Conservation (phyloP, 1,284 basidiomycete species). For the Vanrija humicola region DNA sequence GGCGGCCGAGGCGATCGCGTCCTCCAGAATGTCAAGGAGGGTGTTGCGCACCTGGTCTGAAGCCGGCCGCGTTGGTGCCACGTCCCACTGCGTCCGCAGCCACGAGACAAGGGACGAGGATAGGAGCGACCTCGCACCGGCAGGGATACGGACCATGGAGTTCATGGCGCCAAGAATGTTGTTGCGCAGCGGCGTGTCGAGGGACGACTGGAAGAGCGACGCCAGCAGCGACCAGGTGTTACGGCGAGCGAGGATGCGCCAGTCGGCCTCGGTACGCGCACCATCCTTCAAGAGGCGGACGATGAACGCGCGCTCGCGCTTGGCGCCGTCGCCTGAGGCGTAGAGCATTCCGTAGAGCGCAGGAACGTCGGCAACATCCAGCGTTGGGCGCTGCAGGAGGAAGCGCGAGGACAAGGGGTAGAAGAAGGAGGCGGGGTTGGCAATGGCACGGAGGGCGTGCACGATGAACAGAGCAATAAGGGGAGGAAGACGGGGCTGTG, state of each 20-base stretch:
- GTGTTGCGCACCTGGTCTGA: constrained; percentile 14
- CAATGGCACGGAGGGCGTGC: constrained; percentile 71
- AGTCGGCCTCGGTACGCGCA: constrained; percentile 65
- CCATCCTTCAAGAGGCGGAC: constrained; percentile 77
- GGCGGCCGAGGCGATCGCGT: constrained; percentile 17
- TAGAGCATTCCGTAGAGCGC: constrained; percentile 82
- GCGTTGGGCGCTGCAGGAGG: constrained; percentile 71
- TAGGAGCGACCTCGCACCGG: constrained; percentile 64
- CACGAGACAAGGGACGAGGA: constrained; percentile 68
- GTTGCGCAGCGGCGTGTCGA: constrained; percentile 57
- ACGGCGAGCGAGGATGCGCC: constrained; percentile 71
- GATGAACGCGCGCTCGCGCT: constrained; percentile 83
- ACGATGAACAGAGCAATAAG: constrained; percentile 75
- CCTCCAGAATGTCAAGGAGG: constrained; percentile 8
- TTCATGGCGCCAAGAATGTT: constrained; percentile 58
- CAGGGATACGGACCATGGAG: constrained; percentile 62
- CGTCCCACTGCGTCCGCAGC: constrained; percentile 66
- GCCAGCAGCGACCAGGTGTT: constrained; percentile 85
- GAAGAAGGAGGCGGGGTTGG: constrained; percentile 71
- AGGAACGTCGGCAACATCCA: constrained; percentile 74
- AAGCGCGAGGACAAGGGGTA: constrained; percentile 77
- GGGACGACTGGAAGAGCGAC: constrained; percentile 66
- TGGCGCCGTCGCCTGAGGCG: constrained; percentile 65
- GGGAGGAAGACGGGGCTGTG: constrained; percentile 53
- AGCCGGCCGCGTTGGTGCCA: constrained; percentile 8